Percentiles rank a stretch among this genome's conserved stretches.
These are phyloP conservation scores for Phylloporus sp. DNA, from an alignment of 768 basidiomycete genomes.

Conservation along the genomic window DNA sequence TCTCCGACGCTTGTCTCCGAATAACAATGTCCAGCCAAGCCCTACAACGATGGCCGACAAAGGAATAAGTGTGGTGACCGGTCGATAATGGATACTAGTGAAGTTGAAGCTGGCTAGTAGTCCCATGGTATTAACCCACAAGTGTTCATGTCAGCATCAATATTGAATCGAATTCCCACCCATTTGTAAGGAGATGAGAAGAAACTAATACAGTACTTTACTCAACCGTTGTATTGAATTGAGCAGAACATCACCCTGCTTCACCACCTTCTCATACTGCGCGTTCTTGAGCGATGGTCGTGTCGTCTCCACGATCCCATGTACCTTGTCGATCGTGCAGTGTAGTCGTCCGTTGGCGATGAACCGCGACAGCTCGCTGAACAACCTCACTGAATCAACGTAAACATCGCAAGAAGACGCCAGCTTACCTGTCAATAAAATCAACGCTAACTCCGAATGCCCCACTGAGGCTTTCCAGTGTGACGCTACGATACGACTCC, in stretches of 20 bases:
- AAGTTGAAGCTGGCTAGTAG: not conserved
- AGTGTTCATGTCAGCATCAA: too few relatives aligned
- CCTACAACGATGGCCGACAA: constrained; percentile 6
- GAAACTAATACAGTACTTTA: constrained; percentile 65
- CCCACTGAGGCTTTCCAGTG: constrained; percentile 75
- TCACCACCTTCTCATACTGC: constrained; percentile 90
- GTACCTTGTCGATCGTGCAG: constrained; percentile 92
- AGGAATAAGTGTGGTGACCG: constrained; percentile 6
- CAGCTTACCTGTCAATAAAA: constrained; percentile 79
- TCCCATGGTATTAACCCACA: too few relatives aligned
- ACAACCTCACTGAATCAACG: not conserved
- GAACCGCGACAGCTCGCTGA: constrained; percentile 86
- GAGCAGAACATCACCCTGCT: constrained; percentile 86
- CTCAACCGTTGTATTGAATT: constrained; percentile 86
- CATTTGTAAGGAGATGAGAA: not conserved
- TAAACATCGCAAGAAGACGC: constrained; percentile 1
- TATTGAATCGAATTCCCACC: not conserved
- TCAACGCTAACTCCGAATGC: constrained; percentile 89
- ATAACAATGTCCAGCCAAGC: constrained; percentile 4
- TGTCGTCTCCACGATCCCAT: constrained; percentile 90
- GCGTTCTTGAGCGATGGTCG: constrained; percentile 72
- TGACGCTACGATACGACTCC: constrained; percentile 88
- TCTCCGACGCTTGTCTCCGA: not conserved
- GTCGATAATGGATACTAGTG: constrained; percentile 1
- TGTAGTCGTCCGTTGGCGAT: constrained; percentile 84